Evolutionary conservation across 2,329 filamentous ascomycete genomes (phyloP), one percentile per base, ranked within the genome.

Genomic region (Alternaria sp.): DNA sequence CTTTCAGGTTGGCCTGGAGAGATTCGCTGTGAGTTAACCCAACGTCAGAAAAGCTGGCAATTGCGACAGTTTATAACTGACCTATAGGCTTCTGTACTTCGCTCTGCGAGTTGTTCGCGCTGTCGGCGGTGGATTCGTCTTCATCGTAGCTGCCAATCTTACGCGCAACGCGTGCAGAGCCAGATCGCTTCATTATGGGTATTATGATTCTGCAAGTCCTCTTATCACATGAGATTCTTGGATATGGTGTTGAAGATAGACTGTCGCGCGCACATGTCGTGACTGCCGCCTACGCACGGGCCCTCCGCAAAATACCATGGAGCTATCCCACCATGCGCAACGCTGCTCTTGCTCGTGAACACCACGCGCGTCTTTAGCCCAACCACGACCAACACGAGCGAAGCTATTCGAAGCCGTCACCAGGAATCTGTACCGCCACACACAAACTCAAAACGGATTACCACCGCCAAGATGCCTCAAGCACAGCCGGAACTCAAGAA

Each of bases 401-500:
- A 51, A 44, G 13, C 52, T 14, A 51, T 29, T 26, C 36, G 10
- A 28, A 54, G 21, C 29, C 29, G 10, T 53, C n/a, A 28, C 26
- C 21, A 24, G 26, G 36, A 41, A 28, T 33, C 8, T 13, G 3
- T 11, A n/a, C 41, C 31, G 13, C 10, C 41, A 50, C 45, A 21
- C 23, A n/a, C 7, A 50, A 61, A 36, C 45, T 50, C 26, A 49
- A 33, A 29, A 29, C 40, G 57, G 40, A 45, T 49, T 33, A 36
- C 54, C 40, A 41, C 50, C 44, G 45, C 60, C 82, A 90, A 84
- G 68, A 99, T 99, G 95, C 92, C 95, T 82, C 94, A 96, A 88
- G 93, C 95, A 78, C 95, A 98, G 82, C 95, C 95, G 73, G 96
- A 99, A 84, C 87, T 99, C 65, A 99, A 98, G 83, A 99, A 98